Evolutionary conservation across 768 basidiomycete species (phyloP), one percentile per base, ranked within the genome.

Genomic region (Neoboletus brunneissimus): DNA sequence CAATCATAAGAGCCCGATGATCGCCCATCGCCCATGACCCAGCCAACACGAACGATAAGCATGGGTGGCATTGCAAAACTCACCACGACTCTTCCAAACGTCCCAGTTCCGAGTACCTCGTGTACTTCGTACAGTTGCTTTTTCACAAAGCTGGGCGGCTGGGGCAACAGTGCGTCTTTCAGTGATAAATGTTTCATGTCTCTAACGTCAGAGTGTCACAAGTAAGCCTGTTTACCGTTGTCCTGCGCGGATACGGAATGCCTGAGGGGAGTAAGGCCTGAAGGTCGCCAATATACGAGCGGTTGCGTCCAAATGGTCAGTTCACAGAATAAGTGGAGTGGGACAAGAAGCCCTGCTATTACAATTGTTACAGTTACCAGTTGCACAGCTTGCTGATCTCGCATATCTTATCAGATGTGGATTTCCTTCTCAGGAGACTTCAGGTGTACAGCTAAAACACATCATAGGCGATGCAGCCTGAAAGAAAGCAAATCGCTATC

Each of bases 1-100:
- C 43, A 60, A 23, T 23, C 4, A 18, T 34, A 48, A 42, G 32
- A 42, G 22, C 20, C 25, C 25, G n/a, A n/a, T n/a, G n/a, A 25
- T 25, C 25, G 25, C 25, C 44, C 16, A 13, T 25, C 20, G 22
- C 61, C 60, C 49, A 27, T 20, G 18, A 35, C 51, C 49, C 48
- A 35, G 40, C 48, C 32, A 27, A 38, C 41, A 34, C 42, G 46
- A 49, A 46, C 22, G 51, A 51, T 25, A 22, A 12, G 37, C 18
- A 48, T 38, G 47, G 4, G 20, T 15, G 31, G 29, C 25, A 38
- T 31, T 20, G 68, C 68, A 52, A 43, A 18, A 75, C 76, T 75
- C 65, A 91, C 88, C 71, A 93, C 79, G 47, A 98, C 96, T 69
- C 92, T 91, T 25, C 94, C 94, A 73, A 96, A 97, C 0, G 92